Evolutionary conservation across 73 alveolate species (phyloP).

Genomic region (Symbiodinium pilosum): DNA sequence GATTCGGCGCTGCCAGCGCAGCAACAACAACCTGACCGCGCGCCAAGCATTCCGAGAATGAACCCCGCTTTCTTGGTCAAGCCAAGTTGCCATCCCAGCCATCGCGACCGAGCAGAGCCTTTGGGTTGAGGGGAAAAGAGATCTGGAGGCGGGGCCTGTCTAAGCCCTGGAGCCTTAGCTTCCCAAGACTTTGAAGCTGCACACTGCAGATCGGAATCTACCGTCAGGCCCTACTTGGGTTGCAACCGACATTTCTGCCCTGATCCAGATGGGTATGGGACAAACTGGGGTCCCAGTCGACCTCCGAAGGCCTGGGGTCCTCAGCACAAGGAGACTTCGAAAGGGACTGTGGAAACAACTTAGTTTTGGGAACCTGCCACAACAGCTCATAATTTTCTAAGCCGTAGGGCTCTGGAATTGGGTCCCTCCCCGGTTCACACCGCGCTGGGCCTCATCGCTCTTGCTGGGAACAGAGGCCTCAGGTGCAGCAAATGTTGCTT

Average conservation of each 20-base stretch:
- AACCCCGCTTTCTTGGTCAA: no score
- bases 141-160: neutral
- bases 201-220: neutral
- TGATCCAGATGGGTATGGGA: no score
- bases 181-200: neutral
- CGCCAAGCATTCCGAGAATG: neutral
- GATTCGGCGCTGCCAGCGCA: neutral
- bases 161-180: neutral
- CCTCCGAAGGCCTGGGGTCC: no score
- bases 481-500: no score
- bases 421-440: no score
- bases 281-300: no score
- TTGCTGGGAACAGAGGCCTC: neutral
- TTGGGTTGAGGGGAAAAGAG: neutral
- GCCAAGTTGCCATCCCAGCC: neutral
- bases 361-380: no score
- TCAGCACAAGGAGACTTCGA: no score
- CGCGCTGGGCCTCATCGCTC: neutral
- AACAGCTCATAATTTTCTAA: no score
- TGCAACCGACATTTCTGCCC: neutral
- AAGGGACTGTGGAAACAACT: no score
- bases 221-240: neutral
- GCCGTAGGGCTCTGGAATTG: no score
- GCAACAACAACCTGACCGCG: neutral
- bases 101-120: constrained; percentile 1